These are phyloP conservation scores for Ceriops decandra DNA, from an alignment of 345 rosid species.

Conservation along the genomic window DNA sequence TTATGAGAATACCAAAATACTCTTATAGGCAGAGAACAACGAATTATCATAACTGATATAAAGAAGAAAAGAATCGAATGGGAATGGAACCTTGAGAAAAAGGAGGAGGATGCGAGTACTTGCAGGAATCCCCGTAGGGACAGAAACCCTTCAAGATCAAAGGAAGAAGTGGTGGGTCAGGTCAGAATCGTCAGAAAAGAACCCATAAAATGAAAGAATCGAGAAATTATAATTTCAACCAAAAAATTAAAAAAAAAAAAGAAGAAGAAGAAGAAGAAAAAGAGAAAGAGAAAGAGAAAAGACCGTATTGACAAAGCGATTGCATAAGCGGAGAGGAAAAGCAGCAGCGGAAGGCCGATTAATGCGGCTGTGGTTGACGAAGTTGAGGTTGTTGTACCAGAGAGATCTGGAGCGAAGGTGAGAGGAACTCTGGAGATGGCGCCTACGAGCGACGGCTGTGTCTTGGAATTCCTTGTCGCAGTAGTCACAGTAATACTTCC, in stretches of 20 bases:
- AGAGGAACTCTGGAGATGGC: conserved; percentile 76
- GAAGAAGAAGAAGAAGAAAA: not conserved
- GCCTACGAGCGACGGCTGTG: conserved; percentile 65
- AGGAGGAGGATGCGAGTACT: conserved; percentile 52
- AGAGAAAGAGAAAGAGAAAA: no score
- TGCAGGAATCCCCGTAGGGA: conserved; percentile 77
- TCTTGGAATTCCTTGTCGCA: conserved; percentile 94
- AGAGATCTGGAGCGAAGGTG: conserved; percentile 82
- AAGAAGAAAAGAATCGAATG: not conserved
- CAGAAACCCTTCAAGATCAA: conserved; percentile 60
- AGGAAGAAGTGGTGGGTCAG: no score
- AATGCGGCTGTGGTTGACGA: not conserved
- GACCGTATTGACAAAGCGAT: conserved; percentile 57
- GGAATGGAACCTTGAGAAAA: conserved; percentile 4
- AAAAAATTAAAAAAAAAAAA: not conserved
- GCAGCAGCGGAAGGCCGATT: conserved; percentile 31
- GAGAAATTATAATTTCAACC: no score
- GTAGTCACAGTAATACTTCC: conserved; percentile 82
- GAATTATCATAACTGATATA: not conserved
- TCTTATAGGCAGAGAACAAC: not conserved
- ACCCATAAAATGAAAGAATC: not conserved
- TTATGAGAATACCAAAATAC: not conserved
- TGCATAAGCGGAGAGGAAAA: conserved; percentile 50
- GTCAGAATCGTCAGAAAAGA: no score
- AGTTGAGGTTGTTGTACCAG: conserved; percentile 50